Conservation (phyloP, 140 eudicot genomes). For the Erigeron philadelphicus region DNA sequence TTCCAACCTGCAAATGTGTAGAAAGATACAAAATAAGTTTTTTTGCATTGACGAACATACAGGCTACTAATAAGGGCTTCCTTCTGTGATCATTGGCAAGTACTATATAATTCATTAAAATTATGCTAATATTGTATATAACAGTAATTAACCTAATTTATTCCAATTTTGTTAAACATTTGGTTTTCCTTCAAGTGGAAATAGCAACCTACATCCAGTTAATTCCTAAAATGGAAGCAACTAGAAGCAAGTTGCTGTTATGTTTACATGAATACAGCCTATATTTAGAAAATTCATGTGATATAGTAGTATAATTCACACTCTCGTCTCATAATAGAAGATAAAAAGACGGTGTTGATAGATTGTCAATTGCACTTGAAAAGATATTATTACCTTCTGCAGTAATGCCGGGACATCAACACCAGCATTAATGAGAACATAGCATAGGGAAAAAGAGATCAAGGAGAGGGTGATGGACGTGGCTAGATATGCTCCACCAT, state of each 20-base stretch:
- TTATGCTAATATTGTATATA: not conserved
- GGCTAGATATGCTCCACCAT: conserved; percentile 96
- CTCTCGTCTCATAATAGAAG: no score
- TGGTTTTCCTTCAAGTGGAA: not conserved
- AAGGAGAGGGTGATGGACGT: conserved; percentile 92
- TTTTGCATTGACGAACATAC: not conserved
- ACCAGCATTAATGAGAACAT: conserved; percentile 71
- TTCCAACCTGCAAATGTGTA: conserved; percentile 56
- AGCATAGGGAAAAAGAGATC: conserved; percentile 80
- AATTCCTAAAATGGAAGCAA: not conserved
- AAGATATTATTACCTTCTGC: conserved; percentile 51
- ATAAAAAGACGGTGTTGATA: no score
- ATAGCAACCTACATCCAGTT: not conserved
- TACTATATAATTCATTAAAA: not conserved
- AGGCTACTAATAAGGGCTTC: no score
- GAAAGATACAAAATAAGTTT: not conserved
- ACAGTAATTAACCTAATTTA: no score
- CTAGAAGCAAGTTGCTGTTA: not conserved
- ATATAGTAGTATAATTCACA: no score
- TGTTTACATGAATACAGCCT: no score
- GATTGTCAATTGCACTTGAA: no score
- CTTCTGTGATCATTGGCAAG: not conserved
- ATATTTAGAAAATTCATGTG: no score
- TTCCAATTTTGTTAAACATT: no score
- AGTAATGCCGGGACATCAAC: conserved; percentile 79